These are phyloP conservation scores for Psilocybe tampanensis DNA, from an alignment of 768 basidiomycete species.

Conservation along the genomic window DNA sequence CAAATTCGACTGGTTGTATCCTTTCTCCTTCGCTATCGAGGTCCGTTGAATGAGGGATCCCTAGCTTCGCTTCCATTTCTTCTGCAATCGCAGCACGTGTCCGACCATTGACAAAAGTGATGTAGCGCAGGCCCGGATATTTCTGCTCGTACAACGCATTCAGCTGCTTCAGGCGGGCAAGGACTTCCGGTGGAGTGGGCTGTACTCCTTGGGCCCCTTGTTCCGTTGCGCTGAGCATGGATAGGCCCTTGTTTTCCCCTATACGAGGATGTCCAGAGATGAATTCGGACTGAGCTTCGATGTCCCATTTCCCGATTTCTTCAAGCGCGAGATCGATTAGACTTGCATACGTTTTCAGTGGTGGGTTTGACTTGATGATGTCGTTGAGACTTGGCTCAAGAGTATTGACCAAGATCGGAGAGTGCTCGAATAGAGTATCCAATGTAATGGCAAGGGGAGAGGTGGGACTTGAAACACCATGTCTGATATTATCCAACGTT, in stretches of 20 bases:
- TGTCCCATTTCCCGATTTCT: constrained; percentile 56
- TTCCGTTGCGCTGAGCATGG: constrained; percentile 76
- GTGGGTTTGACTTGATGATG: constrained; percentile 25
- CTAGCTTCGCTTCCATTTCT: constrained; percentile 77
- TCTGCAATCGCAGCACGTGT: constrained; percentile 68
- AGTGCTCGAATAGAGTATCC: constrained; percentile 60
- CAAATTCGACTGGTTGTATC: constrained; percentile 38
- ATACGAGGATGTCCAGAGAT: constrained; percentile 89
- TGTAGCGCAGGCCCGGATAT: constrained; percentile 81
- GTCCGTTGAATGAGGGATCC: constrained; percentile 50
- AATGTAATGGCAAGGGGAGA: constrained; percentile 40
- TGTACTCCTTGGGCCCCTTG: constrained; percentile 56
- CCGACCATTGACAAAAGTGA: constrained; percentile 92
- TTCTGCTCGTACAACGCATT: constrained; percentile 76
- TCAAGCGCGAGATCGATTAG: constrained; percentile 58
- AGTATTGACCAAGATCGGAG: constrained; percentile 51
- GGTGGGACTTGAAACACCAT: constrained; percentile 28
- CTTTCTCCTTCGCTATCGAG: constrained; percentile 39
- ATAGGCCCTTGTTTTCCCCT: constrained; percentile 78
- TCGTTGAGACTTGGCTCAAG: constrained; percentile 57
- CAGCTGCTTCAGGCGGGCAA: constrained; percentile 71
- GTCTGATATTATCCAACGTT: constrained; percentile 32
- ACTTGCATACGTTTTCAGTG: constrained; percentile 46
- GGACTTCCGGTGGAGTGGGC: constrained; percentile 72
- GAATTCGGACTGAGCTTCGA: constrained; percentile 57